Percentiles rank a stretch among this genome's conserved stretches.
These are phyloP conservation scores for Paramecium octaurelia DNA, from an alignment of 73 alveolate genomes.

Conservation along the genomic window DNA sequence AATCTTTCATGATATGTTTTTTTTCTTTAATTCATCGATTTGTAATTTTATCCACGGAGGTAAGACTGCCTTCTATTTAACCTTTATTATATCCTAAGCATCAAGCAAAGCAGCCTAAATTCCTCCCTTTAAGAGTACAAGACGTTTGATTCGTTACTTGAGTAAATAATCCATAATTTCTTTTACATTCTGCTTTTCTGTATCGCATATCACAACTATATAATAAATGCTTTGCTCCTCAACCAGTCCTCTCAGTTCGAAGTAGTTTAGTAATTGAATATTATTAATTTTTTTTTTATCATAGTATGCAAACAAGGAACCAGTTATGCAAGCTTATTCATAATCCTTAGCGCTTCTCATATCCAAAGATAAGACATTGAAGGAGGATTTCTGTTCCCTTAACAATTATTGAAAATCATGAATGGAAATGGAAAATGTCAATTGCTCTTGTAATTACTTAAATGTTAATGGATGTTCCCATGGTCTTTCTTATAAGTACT, in stretches of 20 bases:
- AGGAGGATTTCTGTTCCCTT: background rate
- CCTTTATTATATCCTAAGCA: background rate
- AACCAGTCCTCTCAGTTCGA: background rate
- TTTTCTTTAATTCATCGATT: slow-evolving; percentile 21
- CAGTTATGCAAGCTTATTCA: background rate
- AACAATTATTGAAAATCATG: background rate
- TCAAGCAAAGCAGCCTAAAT: background rate
- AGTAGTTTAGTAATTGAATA: background rate
- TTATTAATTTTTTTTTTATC: background rate
- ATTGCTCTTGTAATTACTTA: background rate
- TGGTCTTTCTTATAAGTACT: slow-evolving; percentile 40
- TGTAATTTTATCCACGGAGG: background rate
- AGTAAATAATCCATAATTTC: background rate
- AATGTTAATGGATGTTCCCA: slow-evolving; percentile 36
- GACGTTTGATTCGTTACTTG: background rate
- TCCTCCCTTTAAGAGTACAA: background rate
- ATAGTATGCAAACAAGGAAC: slow-evolving; percentile 2
- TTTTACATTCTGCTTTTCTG: background rate
- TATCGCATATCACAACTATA: background rate
- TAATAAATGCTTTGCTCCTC: background rate
- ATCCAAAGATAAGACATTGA: background rate
- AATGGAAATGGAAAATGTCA: background rate
- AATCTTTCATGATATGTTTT: background rate
- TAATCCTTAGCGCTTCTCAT: background rate
- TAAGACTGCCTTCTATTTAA: background rate